phyloP scores from a whole-genome alignment of 257 asterid species.

The Eucommia ulmoides region DNA sequence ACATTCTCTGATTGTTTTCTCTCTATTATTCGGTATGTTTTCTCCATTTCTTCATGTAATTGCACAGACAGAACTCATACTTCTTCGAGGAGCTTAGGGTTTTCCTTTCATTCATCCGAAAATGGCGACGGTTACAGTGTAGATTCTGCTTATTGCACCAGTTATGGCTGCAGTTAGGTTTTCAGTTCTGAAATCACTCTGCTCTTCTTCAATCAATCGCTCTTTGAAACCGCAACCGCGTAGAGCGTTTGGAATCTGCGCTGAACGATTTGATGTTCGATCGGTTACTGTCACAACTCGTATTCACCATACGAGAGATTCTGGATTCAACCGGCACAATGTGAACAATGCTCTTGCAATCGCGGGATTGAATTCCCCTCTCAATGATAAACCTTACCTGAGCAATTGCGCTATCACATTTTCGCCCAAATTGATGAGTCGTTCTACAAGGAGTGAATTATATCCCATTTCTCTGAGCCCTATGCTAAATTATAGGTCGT shows the following conservation, averaged over 20 bases:
- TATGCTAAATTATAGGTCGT: constrained; percentile 24
- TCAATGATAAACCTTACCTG: constrained; percentile 4
- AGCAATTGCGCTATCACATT: constrained; percentile 6
- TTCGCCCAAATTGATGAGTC: constrained; percentile 10
- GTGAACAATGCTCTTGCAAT: constrained; percentile 18
- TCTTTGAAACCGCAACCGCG: too few relatives aligned
- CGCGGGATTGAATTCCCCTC: constrained; percentile 13
- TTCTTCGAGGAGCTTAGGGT: too few relatives aligned
- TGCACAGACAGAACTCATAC: too few relatives aligned
- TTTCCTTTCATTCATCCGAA: too few relatives aligned
- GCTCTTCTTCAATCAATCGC: constrained; percentile 14
- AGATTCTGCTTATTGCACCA: neutral
- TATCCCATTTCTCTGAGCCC: constrained; percentile 24
- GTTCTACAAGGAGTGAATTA: constrained; percentile 12
- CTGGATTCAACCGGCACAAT: constrained; percentile 10
- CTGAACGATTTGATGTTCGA: constrained; percentile 21
- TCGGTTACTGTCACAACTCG: constrained; percentile 16
- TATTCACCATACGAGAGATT: constrained; percentile 19
- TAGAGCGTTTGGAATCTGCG: constrained; percentile 11
- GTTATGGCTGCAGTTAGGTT: constrained; percentile 32
- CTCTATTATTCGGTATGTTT: too few relatives aligned
- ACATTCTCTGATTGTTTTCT: too few relatives aligned
- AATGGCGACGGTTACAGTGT: too few relatives aligned
- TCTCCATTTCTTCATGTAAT: too few relatives aligned
- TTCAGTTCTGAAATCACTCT: constrained; percentile 17